Evolutionary conservation across 768 basidiomycete species (phyloP).

Genomic region (Suillus americanus): DNA sequence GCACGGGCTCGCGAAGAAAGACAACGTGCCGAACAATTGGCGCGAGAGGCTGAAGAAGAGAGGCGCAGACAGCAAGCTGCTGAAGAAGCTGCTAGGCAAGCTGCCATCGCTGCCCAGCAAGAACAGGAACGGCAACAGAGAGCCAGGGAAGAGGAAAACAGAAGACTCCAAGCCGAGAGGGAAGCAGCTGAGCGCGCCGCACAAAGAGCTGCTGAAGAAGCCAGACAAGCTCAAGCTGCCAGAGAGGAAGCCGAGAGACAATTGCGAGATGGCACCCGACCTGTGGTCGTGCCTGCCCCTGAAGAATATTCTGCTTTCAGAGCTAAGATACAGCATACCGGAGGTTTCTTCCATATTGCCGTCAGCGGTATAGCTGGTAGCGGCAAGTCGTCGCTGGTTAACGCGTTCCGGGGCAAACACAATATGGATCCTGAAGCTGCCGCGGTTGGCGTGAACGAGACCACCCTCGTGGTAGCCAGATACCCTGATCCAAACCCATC

Average conservation of each 20-base stretch:
- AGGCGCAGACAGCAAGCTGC: slow-evolving; percentile 15
- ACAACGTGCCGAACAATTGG: slow-evolving; percentile 17
- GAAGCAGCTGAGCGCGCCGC: slow-evolving; percentile 27
- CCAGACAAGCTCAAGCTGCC: slow-evolving; percentile 20
- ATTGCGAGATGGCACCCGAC: slow-evolving; percentile 14
- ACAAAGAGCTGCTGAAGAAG: slow-evolving; percentile 21
- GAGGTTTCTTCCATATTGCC: slow-evolving; percentile 17
- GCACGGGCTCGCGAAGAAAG: slow-evolving; percentile 25
- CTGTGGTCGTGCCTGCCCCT: slow-evolving; percentile 14
- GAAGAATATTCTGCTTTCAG: slow-evolving; percentile 13
- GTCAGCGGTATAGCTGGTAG: slow-evolving; percentile 12
- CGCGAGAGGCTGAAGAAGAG: slow-evolving; percentile 22
- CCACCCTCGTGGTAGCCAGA: slow-evolving; percentile 19
- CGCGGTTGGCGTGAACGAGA: slow-evolving; percentile 24
- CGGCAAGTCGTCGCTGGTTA: slow-evolving; percentile 20
- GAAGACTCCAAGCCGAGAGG: slow-evolving; percentile 10
- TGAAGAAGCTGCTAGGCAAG: slow-evolving; percentile 23
- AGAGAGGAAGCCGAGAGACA: slow-evolving; percentile 16
- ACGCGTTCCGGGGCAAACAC: slow-evolving; percentile 24
- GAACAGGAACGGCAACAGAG: slow-evolving; percentile 24
- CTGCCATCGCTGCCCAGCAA: slow-evolving; percentile 23
- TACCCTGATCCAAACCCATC: slow-evolving; percentile 20
- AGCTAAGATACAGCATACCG: slow-evolving; percentile 5
- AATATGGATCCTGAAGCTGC: slow-evolving; percentile 22
- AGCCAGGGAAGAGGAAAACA: slow-evolving; percentile 14